These are phyloP conservation scores for Dryas drummondii DNA, from an alignment of 306 rosid genomes.

Conservation along the genomic window DNA sequence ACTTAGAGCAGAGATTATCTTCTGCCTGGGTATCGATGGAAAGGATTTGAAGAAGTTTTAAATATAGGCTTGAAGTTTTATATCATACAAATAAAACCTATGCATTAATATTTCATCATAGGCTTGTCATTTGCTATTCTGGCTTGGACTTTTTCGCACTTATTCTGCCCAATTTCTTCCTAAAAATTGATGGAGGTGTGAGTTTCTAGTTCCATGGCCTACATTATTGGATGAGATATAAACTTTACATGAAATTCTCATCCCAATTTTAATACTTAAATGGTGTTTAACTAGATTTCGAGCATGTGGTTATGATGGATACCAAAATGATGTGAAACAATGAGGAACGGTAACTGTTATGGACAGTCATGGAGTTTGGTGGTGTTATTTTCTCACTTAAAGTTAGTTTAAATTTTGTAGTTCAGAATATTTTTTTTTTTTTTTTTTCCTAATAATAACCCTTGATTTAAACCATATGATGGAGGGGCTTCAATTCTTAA, in stretches of 20 bases:
- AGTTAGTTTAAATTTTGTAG: neutral
- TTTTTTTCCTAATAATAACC: neutral
- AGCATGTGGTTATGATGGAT: neutral
- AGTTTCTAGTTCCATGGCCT: neutral
- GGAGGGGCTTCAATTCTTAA: neutral
- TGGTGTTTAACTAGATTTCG: neutral
- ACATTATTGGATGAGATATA: no score
- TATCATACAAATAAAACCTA: neutral
- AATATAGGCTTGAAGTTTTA: neutral
- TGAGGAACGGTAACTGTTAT: neutral
- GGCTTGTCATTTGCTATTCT: neutral
- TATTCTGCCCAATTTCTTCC: neutral
- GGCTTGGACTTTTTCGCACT: neutral
- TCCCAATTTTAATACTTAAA: neutral
- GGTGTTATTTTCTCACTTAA: neutral
- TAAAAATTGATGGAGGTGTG: neutral
- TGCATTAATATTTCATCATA: neutral
- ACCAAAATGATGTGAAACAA: neutral
- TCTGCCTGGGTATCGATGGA: neutral
- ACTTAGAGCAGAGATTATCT: neutral
- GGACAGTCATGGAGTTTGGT: neutral
- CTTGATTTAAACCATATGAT: neutral
- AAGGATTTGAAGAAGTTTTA: neutral
- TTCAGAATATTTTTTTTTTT: neutral
- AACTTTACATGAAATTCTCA: neutral